Evolutionary conservation across 129 eudicot genomes (phyloP), one percentile per base, ranked within the genome.

Genomic region (Escallonia rubra): DNA sequence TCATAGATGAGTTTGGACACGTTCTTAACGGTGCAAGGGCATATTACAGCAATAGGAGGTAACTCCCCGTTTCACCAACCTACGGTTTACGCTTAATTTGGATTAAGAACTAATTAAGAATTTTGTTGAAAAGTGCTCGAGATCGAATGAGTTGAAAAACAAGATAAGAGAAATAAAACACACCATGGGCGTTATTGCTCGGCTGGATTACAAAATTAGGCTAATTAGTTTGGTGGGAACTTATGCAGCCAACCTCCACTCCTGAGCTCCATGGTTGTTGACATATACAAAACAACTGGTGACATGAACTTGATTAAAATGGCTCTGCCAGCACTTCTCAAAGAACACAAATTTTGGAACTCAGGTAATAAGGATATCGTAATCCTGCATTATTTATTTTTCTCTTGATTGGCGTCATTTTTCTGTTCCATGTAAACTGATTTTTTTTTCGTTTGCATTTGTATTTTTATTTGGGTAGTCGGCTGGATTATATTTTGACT

Each of bases 1-100:
- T 93, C 14, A 72, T 93, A 7, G 82, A 86, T 61, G 72, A 86
- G 66, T 89, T 66, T 46, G 99, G 99, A 16, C 70, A 84, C 57
- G 96, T 89, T 67, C 88, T 93, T 59, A 93, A 93, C 72, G 99
- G 99, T 68, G 96, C 96, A 7, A 78, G 99, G 16, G 83, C 87
- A 41, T 93, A 93, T 64, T 93, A 93, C 79, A 93, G 92, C 8
- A 93, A 93, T 57, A 75, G 99, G 61, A 93, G 96, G 99, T 78
- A 79, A 68, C 43, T 67, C 39, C 38, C 34, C 1, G 34, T 23
- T 23, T 23, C 34, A 23, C 34, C 34, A 23, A 23, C 34, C 34
- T 23, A 23, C 34, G 34, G 34, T 23, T 23, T 23, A 23, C 34
- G 34, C 34, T 23, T 23, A 23, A 23, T 23, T 23, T 23, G 34